phyloP scores from a whole-genome alignment of 106 monocot species.

The Hemerocallis citrina region DNA sequence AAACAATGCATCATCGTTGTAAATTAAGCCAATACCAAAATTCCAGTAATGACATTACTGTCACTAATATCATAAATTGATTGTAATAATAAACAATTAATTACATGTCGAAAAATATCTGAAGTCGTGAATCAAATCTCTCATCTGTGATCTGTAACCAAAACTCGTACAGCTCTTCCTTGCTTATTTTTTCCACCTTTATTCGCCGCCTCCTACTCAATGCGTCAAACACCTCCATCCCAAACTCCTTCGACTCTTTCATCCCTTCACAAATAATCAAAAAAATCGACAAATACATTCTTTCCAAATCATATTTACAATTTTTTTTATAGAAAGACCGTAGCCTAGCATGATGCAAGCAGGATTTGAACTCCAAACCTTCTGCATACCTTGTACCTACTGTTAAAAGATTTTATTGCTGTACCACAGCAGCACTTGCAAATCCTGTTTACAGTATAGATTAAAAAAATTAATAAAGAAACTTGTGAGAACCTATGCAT shows the following conservation, averaged over 20 bases:
- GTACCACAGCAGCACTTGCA: no score
- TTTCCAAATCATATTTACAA: background rate
- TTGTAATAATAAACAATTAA: background rate
- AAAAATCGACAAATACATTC: no score
- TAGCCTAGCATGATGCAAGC: background rate
- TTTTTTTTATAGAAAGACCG: background rate
- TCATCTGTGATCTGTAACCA: constrained; percentile 48
- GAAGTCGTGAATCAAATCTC: constrained; percentile 50
- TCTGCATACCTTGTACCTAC: no score
- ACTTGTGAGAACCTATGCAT: constrained; percentile 34
- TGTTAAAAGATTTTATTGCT: no score
- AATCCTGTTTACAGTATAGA: no score
- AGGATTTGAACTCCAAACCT: no score
- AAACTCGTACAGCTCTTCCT: constrained; percentile 27
- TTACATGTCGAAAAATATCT: constrained; percentile 61
- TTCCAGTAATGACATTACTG: no score
- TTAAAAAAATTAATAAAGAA: background rate
- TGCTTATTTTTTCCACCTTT: constrained; percentile 16
- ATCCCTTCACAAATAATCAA: constrained; percentile 24
- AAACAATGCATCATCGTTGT: background rate
- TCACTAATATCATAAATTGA: no score
- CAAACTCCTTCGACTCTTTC: constrained; percentile 47
- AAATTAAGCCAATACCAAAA: background rate
- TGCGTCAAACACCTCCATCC: constrained; percentile 41
- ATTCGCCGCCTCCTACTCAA: constrained; percentile 17